Conservation (phyloP, 306 rosid species). For the Corylus heterophylla region DNA sequence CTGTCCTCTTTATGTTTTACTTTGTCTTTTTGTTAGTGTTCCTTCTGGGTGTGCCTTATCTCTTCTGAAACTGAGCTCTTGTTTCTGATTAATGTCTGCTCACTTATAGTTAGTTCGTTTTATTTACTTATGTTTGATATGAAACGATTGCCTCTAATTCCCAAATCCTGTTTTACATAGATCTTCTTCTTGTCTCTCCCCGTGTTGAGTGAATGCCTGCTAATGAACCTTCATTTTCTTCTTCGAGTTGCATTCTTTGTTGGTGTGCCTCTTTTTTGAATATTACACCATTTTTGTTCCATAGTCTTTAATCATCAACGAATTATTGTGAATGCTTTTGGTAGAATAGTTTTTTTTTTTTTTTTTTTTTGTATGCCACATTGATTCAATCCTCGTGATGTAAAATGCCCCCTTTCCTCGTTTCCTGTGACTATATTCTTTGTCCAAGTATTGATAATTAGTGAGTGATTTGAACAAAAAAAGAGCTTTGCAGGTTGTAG, state of each 20-base stretch:
- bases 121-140: not conserved
- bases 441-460: not conserved
- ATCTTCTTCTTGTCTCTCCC: not conserved
- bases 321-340: not conserved
- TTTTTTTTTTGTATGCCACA: not conserved
- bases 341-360: not conserved
- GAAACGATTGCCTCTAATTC: not conserved
- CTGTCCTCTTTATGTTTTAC: not conserved
- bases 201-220: not conserved
- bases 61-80: slow-evolving; percentile 3
- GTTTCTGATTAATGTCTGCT: not conserved
- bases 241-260: slow-evolving; percentile 15
- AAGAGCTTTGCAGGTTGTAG: not conserved
- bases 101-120: not conserved
- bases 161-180: not conserved
- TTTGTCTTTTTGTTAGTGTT: not conserved
- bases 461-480: not conserved
- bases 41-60: slow-evolving; percentile 1
- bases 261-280: not conserved
- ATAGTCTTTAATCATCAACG: not conserved
- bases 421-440: not conserved
- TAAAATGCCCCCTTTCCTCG: not conserved
- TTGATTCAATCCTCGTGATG: slow-evolving; percentile 1
- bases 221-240: not conserved
- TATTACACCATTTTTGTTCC: not conserved